Base-by-base conservation (phyloP, 768 basidiomycete genomes). In the Hygrocybe coccinea region DNA sequence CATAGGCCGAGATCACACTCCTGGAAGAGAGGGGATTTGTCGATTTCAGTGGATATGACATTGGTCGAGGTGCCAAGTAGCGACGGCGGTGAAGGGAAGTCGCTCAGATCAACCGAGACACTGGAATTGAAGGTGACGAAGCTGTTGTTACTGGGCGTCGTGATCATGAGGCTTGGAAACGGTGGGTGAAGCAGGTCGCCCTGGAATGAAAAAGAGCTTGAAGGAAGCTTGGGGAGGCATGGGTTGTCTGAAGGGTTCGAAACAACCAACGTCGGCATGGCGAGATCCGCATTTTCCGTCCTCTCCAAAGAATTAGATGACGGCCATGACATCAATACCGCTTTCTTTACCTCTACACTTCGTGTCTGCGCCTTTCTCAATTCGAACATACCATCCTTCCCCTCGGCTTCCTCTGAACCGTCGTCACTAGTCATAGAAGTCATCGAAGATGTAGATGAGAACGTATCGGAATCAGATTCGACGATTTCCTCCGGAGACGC, bases 281-380 rank as follows among this genome's bases (percentile, higher is more conserved):
- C 56, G 5, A 25, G n/a, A 12, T 17, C 21, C 21, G 14, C 17
- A 6, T 55, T 57, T 5, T 60, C n/a, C n/a, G n/a, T 54, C 33
- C 50, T 54, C 54, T 56, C 57, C 7, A 52, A 37, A 19, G 38
- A 49, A 46, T 66, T 52, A 49, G 67, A 64, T 12, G 55, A n/a
- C n/a, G n/a, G n/a, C n/a, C n/a, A n/a, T n/a, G n/a, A 67, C 33
- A 80, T 60, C 24, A 81, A 60, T 43, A 77, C 68, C 3, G 75
- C 79, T 62, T 71, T 74, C 65, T 79, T 76, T 56, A 80, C 68
- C 61, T 79, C 76, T 63, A 82, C 67, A 57, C 79, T 82, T 62
- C 72, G 76, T 46, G 78, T 74, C 47, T 76, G 79, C 2, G 71
- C 79, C 11, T 77, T 72, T 59, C 70, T 72, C 44, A 80, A 67